Evolutionary conservation across 1,284 basidiomycete genomes (phyloP), one percentile per base, ranked within the genome.

Genomic region (Marasmius tenuissimus): DNA sequence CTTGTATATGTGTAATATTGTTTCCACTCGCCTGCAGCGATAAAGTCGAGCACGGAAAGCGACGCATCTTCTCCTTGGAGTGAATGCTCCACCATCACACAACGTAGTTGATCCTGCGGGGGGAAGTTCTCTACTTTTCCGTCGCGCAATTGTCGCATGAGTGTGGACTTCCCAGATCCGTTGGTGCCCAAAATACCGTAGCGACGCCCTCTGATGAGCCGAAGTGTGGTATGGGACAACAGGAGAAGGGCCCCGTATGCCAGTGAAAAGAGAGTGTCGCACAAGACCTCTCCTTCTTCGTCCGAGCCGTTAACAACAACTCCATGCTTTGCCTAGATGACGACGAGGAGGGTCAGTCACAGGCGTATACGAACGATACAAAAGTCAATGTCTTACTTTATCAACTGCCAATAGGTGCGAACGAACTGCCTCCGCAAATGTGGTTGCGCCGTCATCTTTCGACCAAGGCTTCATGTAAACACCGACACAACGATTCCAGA

Each of bases 141-240:
- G 71, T 97, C 95, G 53, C 93, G 87, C 70, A 99, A 88, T 69
- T 97, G 96, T 71, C 97, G 93, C 88, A 99, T 91, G 60, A 99
- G 84, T 1, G 97, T 99, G 51, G 93, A 94, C 80, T 99, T 99
- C 67, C 97, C 97, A 63, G 93, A 93, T 68, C 97, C 97, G 78
- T 99, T 99, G 39, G 93, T 86, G 48, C 96, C 97, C 55, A 97
- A 90, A 68, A 99, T 94, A 73, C 97, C 97, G 78, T 99, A 99
- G 64, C 94, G 86, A 68, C 87, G 87, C 40, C 97, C 97, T 69
- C 95, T 92, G 75, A 96, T 85, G 61, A 99, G 87, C 66, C 93
- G 91, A 65, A 99, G 85, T 37, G 85, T 91, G 39, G 97, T 98
- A 78, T 99, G 97, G 62, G 98, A 99, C 67, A 99, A 86, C 63